A percentile compares a stretch with the other conserved stretches of the same genome.
phyloP scores from a whole-genome alignment of 371 early-diverging fungal species.

The Rhizopus sp. region DNA sequence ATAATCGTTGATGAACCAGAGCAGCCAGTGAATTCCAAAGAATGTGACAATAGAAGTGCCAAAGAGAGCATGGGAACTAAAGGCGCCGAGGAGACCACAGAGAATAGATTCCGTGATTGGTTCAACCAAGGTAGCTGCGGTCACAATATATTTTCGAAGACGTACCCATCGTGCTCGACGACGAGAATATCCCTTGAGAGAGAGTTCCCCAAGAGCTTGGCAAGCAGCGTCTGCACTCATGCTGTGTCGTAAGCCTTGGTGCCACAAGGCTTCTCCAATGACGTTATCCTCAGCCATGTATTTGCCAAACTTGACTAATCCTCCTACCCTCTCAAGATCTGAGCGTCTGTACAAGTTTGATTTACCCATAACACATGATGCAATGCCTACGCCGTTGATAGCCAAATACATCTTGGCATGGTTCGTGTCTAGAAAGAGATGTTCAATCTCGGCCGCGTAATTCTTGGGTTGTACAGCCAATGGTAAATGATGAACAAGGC shows the following conservation, averaged over 20 bases:
- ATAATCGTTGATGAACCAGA: conserved; percentile 78
- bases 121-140: conserved; percentile 83
- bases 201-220: conserved; percentile 78
- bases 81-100: conserved; percentile 74
- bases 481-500: conserved; percentile 92
- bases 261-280: conserved; percentile 86
- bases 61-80: conserved; percentile 53
- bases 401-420: conserved; percentile 95
- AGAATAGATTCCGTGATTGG: conserved; percentile 90
- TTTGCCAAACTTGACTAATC: conserved; percentile 80
- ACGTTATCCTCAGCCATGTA: conserved; percentile 96
- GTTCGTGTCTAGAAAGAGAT: conserved; percentile 81
- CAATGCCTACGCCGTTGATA: conserved; percentile 82
- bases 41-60: conserved; percentile 48
- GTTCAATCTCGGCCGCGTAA: conserved; percentile 85
- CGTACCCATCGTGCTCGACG: conserved; percentile 92
- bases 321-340: conserved; percentile 81
- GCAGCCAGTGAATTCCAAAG: conserved; percentile 65
- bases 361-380: conserved; percentile 93
- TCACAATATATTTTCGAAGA: conserved; percentile 88
- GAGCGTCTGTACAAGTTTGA: conserved; percentile 88
- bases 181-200: conserved; percentile 73
- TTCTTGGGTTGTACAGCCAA: conserved; percentile 72
- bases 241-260: conserved; percentile 74
- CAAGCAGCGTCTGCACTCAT: conserved; percentile 87